Evolutionary conservation across 495 filamentous ascomycete species (phyloP), one percentile per base, ranked within the genome.

Genomic region (Hypoxylon lienhwacheense): DNA sequence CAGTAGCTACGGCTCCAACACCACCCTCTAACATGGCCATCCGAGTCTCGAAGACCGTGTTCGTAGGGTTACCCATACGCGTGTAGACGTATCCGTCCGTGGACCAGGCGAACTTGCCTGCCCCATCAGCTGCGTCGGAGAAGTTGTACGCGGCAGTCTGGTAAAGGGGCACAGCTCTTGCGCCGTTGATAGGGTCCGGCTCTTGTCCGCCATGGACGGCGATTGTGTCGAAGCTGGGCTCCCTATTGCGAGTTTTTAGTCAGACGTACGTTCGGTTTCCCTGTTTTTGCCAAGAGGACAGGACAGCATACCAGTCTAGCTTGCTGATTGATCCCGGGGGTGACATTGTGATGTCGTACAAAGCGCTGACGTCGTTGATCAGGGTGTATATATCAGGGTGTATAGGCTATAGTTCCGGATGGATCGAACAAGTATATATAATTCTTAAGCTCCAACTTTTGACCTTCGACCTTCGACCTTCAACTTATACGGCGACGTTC

Each of bases 1-100:
- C 71, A 7, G 71, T 71, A 5, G 70, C 70, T 10, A 74, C 71
- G 12, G 71, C 71, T 17, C 71, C 71, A 5, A 71, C 67, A 16
- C 71, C 71, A 12, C 70, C 71, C 39, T 74, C 70, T 1, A 74
- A 53, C 69, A 71, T 69, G 8, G 71, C 56, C 71, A 74, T 74
- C 15, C 71, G 61, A 37, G 51, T 67, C 35, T 74, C 71, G 47
- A 74, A 70, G 24, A 74, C 70, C 1, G 65, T 67, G 44, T 68
- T 73, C 19, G 71, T 74, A 22, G 71, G 70, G 47, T 74, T 73
- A 6, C 70, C 68, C 70, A 74, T 73, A 34, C 71, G 67, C 2
- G 71, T 74, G 48, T 73, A 74, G 40, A 74, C 71, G 45, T 71
- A 74, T 20, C 71, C 70, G 11, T 71, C 70, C 44, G 65, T 70